These are phyloP conservation scores for Phlebopus sp. DNA, from an alignment of 1,284 basidiomycete species.

Conservation along the genomic window DNA sequence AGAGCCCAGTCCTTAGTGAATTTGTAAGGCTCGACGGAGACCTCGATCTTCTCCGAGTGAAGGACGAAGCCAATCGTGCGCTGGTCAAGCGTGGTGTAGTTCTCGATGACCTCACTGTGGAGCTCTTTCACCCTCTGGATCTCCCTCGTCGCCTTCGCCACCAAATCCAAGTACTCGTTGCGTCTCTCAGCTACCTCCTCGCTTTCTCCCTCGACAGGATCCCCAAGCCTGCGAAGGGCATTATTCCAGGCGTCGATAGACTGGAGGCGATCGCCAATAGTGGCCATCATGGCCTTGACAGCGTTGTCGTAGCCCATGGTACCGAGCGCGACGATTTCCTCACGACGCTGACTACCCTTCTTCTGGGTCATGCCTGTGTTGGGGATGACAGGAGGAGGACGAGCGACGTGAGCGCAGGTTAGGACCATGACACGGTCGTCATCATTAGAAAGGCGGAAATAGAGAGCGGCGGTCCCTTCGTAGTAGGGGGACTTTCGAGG, in stretches of 20 bases:
- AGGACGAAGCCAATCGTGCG: constrained; percentile 37
- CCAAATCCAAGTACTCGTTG: constrained; percentile 6
- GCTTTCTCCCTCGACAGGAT: constrained; percentile 15
- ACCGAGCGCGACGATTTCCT: constrained; percentile 28
- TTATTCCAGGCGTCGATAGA: constrained; percentile 7
- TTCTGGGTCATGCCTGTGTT: constrained; percentile 16
- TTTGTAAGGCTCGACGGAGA: constrained; percentile 19
- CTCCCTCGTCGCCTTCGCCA: constrained; percentile 12
- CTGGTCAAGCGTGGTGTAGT: constrained; percentile 17
- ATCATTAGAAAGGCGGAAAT: constrained; percentile 12
- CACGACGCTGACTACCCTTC: constrained; percentile 12
- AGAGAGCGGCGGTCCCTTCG: neutral
- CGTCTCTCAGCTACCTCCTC: constrained; percentile 12
- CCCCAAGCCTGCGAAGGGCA: constrained; percentile 10
- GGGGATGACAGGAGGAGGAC: constrained; percentile 12
- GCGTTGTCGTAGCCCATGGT: constrained; percentile 4
- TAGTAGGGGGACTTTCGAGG: constrained; percentile 21
- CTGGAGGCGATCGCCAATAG: neutral
- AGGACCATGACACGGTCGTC: constrained; percentile 13
- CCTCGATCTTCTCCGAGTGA: constrained; percentile 29
- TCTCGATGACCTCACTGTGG: constrained; percentile 29
- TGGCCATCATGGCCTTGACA: neutral
- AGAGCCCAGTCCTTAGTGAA: constrained; percentile 34
- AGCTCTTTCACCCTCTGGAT: constrained; percentile 21
- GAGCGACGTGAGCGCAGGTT: constrained; percentile 17